Conservation (phyloP, 2,329 filamentous ascomycete genomes). For the Colletotrichum horii region DNA sequence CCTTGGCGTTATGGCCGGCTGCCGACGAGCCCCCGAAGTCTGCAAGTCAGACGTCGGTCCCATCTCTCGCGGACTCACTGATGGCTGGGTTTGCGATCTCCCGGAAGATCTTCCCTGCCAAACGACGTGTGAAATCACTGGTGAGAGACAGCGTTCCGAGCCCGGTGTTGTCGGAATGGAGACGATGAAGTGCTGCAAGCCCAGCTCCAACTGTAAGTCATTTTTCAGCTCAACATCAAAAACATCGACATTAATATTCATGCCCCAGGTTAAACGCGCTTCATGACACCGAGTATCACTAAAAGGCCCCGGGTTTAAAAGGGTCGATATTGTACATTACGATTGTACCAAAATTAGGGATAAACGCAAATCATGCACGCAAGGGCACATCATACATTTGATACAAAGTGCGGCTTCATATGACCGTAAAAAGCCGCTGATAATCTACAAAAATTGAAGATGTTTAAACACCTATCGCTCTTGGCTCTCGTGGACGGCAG, state of each 20-base stretch:
- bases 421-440: neutral
- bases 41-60: neutral
- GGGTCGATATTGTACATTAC: neutral
- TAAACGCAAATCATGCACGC: neutral
- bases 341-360: neutral
- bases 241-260: neutral
- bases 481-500: neutral
- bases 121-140: neutral
- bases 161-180: neutral
- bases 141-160: neutral
- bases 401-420: neutral
- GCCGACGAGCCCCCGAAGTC: neutral
- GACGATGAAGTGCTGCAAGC: neutral
- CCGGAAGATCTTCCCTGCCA: neutral
- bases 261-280: neutral
- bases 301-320: accelerated
- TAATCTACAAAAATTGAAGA: neutral
- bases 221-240: neutral
- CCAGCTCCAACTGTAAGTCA: neutral
- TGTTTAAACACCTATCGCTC: accelerated
- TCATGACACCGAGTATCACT: neutral
- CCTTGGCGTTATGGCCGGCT: neutral
- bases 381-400: neutral
- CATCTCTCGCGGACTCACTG: neutral
- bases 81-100: neutral